Percentiles rank a stretch among this genome's conserved stretches.
Conservation (phyloP, 2,329 filamentous ascomycete species). For the Aspergillus neotritici region DNA sequence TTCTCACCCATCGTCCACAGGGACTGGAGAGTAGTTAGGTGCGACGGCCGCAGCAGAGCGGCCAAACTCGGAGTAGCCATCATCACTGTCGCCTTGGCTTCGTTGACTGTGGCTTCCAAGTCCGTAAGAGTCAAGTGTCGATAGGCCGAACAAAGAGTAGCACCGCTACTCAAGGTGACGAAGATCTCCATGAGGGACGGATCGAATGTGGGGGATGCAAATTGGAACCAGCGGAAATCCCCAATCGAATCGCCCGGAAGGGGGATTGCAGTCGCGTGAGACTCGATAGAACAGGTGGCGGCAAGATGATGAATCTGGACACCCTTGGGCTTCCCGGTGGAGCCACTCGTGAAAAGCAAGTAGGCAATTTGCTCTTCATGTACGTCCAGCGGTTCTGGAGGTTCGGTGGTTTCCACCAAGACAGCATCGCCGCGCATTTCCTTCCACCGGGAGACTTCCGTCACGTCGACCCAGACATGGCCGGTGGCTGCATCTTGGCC, state of each 20-base stretch:
- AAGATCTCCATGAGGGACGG: constrained; percentile 29
- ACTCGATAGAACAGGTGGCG: constrained; percentile 27
- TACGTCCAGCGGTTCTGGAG: constrained; percentile 9
- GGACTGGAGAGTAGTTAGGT: constrained; percentile 20
- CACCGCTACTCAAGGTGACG: constrained; percentile 26
- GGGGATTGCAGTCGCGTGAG: constrained; percentile 23
- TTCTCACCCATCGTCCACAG: constrained; percentile 35
- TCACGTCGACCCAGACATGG: constrained; percentile 19
- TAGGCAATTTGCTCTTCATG: constrained; percentile 24
- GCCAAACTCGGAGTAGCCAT: constrained; percentile 38
- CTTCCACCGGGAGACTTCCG: constrained; percentile 17
- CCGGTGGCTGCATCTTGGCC: background rate
- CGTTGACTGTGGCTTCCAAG: constrained; percentile 23
- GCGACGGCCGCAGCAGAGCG: constrained; percentile 25
- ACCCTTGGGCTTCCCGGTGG: constrained; percentile 32
- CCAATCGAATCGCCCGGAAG: constrained; percentile 15
- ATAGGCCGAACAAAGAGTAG: constrained; percentile 32
- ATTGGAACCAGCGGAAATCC: constrained; percentile 35
- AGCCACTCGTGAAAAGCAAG: constrained; percentile 32
- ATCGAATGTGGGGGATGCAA: constrained; percentile 33
- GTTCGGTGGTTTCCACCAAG: background rate
- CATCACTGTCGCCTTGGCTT: constrained; percentile 31
- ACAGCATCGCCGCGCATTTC: constrained; percentile 3
- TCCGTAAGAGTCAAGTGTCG: constrained; percentile 25
- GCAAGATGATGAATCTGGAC: constrained; percentile 28